phyloP scores from a whole-genome alignment of 768 basidiomycete genomes.

The Cystofilobasidium ferigula region DNA sequence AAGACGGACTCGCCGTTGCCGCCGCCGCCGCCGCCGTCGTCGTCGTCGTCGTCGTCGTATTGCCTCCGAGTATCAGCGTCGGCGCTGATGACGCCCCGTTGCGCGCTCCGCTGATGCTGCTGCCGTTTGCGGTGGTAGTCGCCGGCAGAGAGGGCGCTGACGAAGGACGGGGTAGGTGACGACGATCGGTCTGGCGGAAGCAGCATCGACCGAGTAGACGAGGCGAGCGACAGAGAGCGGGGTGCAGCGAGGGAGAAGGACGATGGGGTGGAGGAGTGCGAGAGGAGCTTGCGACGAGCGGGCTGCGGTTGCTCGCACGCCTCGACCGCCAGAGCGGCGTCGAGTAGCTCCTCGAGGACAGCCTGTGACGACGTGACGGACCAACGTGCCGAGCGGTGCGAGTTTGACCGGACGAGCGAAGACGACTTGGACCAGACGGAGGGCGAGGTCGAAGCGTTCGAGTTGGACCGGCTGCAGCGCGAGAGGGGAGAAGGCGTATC shows the following conservation, averaged over 20 bases:
- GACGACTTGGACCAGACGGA: neutral
- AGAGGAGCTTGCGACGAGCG: neutral
- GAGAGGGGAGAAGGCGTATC: neutral
- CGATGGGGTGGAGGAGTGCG: neutral
- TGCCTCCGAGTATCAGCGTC: too few species aligned
- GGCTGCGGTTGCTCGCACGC: neutral
- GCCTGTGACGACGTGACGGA: neutral
- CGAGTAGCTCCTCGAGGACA: neutral
- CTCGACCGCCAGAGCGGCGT: neutral
- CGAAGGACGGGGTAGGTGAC: neutral
- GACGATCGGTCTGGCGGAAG: neutral
- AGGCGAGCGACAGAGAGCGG: neutral
- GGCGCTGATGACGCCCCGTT: too few species aligned
- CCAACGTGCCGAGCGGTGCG: neutral
- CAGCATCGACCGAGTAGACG: neutral
- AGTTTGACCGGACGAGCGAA: neutral
- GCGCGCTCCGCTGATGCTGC: too few species aligned
- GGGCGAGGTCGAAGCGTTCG: neutral
- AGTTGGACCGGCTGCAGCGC: neutral
- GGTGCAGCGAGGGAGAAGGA: neutral
- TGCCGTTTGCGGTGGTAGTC: neutral
- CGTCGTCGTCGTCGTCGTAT: neutral
- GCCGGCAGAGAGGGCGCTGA: constrained; percentile 2
- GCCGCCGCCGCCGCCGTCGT: neutral
- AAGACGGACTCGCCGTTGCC: too few species aligned